Conservation (phyloP, 192 early-diverging fungal genomes). For the Oehlia diaphana region DNA sequence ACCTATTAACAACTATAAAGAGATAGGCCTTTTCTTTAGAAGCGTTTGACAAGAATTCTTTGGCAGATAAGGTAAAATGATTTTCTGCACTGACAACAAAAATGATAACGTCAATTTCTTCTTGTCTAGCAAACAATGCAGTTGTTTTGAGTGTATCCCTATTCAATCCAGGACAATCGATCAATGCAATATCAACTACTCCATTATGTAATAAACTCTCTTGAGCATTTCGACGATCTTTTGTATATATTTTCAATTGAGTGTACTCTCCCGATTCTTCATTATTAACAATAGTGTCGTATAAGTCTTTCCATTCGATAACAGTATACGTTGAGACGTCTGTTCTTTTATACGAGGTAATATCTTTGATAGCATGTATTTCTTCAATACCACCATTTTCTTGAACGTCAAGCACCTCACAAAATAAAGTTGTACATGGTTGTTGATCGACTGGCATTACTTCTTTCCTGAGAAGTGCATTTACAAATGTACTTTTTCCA, state of each 20-base stretch:
- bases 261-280: conserved; percentile 84
- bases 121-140: conserved; percentile 94
- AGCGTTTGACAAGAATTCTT: conserved; percentile 94
- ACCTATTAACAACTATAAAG: conserved; percentile 98
- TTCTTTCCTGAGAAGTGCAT: conserved; percentile 87
- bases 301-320: conserved; percentile 74
- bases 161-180: conserved; percentile 98
- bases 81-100: conserved; percentile 99
- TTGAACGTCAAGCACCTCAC: conserved; percentile 92
- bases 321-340: conserved; percentile 72
- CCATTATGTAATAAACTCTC: conserved; percentile 91
- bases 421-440: conserved; percentile 95
- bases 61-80: conserved; percentile 97
- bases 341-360: conserved; percentile 63
- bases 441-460: conserved; percentile 96
- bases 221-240: conserved; percentile 61
- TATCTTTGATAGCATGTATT: conserved; percentile 84
- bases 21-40: conserved; percentile 99
- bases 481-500: conserved; percentile 97
- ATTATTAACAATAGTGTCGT: conserved; percentile 71
- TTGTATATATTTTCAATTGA: conserved; percentile 92
- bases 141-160: conserved; percentile 98
- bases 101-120: conserved; percentile 98
- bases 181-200: conserved; percentile 92
- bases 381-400: conserved; percentile 89